Evolutionary conservation across 805 yeast species (phyloP).

Genomic region (Starmerella floricola): DNA sequence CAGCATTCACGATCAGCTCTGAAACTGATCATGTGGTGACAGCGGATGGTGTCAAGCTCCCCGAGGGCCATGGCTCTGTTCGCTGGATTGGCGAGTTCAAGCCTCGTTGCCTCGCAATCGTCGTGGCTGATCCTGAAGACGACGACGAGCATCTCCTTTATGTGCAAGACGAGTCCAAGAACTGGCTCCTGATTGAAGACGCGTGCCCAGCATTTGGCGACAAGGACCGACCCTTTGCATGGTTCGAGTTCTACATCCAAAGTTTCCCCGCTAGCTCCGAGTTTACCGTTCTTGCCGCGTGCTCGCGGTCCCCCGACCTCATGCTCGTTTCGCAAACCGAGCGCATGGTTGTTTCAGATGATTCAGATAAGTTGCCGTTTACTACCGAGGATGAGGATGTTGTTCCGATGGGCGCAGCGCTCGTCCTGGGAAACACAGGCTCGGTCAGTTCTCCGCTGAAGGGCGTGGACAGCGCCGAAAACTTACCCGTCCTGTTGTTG

Average conservation of each 20-base stretch:
- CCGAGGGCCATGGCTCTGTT: background rate
- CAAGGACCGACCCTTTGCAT: constrained; percentile 5
- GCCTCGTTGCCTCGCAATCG: background rate
- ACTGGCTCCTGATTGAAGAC: constrained; percentile 8
- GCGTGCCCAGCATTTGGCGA: constrained; percentile 20
- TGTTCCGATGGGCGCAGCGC: constrained; percentile 17
- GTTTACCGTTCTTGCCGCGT: constrained; percentile 10
- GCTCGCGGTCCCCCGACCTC: constrained; percentile 19
- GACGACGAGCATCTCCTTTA: constrained; percentile 4
- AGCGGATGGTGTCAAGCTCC: background rate
- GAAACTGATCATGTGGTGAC: background rate
- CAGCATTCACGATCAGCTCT: background rate
- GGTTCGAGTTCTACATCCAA: constrained; percentile 10
- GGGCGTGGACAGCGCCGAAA: constrained; percentile 10
- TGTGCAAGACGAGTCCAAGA: background rate
- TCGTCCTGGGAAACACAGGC: constrained; percentile 7
- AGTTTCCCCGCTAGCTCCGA: constrained; percentile 4
- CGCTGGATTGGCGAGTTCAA: constrained; percentile 1
- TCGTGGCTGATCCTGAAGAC: constrained; percentile 1
- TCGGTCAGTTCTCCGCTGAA: constrained; percentile 9
- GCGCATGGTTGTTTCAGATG: constrained; percentile 10
- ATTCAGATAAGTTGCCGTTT: constrained; percentile 17
- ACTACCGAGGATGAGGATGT: constrained; percentile 18
- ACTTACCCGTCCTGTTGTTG: constrained; percentile 18
- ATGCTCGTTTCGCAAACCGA: background rate